These are phyloP conservation scores for Adiantum capillusveneris DNA, from an alignment of 75 land plant genomes.

Conservation along the genomic window DNA sequence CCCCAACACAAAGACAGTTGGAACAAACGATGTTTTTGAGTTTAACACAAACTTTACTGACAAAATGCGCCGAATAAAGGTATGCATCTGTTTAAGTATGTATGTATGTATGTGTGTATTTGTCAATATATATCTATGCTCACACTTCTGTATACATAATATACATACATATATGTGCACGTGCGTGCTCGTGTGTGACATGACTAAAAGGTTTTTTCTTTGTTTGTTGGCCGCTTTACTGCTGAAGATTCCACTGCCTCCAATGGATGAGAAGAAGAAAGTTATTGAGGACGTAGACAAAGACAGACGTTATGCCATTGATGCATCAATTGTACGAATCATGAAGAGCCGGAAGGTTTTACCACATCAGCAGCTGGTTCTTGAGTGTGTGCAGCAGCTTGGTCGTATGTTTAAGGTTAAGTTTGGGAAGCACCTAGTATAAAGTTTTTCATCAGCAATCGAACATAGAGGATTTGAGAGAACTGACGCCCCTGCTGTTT, in stretches of 20 bases:
- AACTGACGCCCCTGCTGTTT: too few species aligned
- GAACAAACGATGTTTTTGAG: constrained; percentile 59
- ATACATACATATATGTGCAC: too few species aligned
- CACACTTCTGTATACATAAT: too few species aligned
- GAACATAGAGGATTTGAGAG: too few species aligned
- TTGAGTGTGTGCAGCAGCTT: constrained; percentile 92
- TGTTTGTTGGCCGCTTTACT: too few species aligned
- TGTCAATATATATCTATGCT: too few species aligned
- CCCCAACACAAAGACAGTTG: constrained; percentile 58
- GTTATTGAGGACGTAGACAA: constrained; percentile 94
- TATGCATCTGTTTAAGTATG: constrained; percentile 5
- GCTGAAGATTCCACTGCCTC: constrained; percentile 82
- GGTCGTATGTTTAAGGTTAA: constrained; percentile 88
- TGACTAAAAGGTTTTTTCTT: too few species aligned
- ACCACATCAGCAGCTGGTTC: constrained; percentile 65
- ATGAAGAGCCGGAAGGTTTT: constrained; percentile 89
- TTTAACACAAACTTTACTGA: constrained; percentile 89
- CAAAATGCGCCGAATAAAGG: constrained; percentile 88
- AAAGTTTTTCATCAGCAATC: too few species aligned
- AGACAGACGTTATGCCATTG: constrained; percentile 87
- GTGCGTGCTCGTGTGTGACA: too few species aligned
- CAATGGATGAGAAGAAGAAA: constrained; percentile 91
- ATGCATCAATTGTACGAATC: constrained; percentile 90
- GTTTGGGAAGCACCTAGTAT: too few species aligned
- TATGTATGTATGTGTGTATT: too few species aligned